Percentiles rank a stretch among this genome's conserved stretches.
phyloP scores from a whole-genome alignment of 345 rosid genomes.

The Odontarrhena argentea region DNA sequence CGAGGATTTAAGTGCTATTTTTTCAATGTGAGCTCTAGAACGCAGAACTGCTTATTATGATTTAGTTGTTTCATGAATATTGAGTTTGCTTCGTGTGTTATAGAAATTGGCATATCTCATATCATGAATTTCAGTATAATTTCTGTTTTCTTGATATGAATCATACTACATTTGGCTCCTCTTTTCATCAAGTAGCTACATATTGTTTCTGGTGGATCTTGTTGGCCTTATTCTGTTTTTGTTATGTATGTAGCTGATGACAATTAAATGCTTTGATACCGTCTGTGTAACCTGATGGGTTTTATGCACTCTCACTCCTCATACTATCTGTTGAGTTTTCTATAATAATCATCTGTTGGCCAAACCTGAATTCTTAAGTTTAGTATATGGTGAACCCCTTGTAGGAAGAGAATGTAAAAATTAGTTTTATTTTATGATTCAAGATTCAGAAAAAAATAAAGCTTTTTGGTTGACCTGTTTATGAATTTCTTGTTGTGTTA shows the following conservation, averaged over 20 bases:
- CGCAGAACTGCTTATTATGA: no score
- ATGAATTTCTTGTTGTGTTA: no score
- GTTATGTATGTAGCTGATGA: background rate
- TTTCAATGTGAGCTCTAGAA: background rate
- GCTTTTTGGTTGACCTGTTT: background rate
- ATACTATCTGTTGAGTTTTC: no score
- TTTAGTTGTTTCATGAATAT: background rate
- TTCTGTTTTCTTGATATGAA: no score
- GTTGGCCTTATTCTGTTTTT: background rate
- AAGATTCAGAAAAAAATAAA: background rate
- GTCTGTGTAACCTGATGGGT: background rate
- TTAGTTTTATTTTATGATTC: background rate
- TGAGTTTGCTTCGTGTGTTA: background rate
- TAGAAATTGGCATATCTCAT: background rate
- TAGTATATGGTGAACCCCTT: slow-evolving; percentile 54
- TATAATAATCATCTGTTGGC: background rate
- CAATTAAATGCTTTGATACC: background rate
- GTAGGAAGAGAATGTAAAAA: slow-evolving; percentile 74
- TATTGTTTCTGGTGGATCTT: background rate
- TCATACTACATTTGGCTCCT: no score
- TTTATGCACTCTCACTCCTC: background rate
- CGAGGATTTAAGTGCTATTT: no score
- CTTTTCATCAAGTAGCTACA: no score
- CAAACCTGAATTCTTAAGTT: slow-evolving; percentile 59
- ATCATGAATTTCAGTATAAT: no score